Percentiles rank a stretch among this genome's conserved stretches.
phyloP scores from a whole-genome alignment of 371 early-diverging fungal genomes.

The Dinochytrium kinnereticum region DNA sequence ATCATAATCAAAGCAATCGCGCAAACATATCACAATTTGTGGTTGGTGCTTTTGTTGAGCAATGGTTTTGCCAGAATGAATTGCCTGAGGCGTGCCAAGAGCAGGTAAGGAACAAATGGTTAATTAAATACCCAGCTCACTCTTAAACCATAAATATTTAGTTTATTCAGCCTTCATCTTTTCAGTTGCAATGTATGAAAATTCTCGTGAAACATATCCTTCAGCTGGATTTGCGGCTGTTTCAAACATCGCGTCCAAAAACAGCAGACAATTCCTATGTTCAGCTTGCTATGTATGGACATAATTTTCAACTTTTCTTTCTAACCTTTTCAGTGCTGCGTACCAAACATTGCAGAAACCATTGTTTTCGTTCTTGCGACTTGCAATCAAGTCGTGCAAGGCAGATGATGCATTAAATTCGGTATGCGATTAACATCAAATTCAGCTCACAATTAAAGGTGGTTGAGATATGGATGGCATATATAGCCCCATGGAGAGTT shows the following conservation, averaged over 20 bases:
- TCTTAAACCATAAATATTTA: no score
- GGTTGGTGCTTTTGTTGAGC: slow-evolving; percentile 33
- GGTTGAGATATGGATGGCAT: slow-evolving; percentile 39
- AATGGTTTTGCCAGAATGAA: slow-evolving; percentile 44
- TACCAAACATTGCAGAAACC: slow-evolving; percentile 36
- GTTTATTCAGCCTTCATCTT: slow-evolving; percentile 24
- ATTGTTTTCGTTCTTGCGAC: slow-evolving; percentile 34
- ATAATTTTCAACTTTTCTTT: not conserved
- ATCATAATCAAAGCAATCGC: not conserved
- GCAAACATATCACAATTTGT: slow-evolving; percentile 33
- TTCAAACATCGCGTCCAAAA: not conserved
- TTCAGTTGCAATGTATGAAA: slow-evolving; percentile 33
- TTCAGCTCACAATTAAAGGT: slow-evolving; percentile 1
- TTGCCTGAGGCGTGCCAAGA: no score
- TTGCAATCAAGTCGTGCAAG: slow-evolving; percentile 31
- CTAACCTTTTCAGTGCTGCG: not conserved
- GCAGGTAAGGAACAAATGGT: no score
- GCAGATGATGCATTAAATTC: slow-evolving; percentile 23
- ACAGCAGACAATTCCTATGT: not conserved
- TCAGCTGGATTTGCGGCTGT: slow-evolving; percentile 7
- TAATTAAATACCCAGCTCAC: no score
- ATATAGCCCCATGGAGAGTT: slow-evolving; percentile 36
- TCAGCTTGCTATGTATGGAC: slow-evolving; percentile 13
- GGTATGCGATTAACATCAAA: not conserved
- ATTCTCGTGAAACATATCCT: slow-evolving; percentile 22